A percentile compares a stretch with the other conserved stretches of the same genome.
Evolutionary conservation across 169 alveolate species (phyloP).

Genomic region (Babesia bovis): DNA sequence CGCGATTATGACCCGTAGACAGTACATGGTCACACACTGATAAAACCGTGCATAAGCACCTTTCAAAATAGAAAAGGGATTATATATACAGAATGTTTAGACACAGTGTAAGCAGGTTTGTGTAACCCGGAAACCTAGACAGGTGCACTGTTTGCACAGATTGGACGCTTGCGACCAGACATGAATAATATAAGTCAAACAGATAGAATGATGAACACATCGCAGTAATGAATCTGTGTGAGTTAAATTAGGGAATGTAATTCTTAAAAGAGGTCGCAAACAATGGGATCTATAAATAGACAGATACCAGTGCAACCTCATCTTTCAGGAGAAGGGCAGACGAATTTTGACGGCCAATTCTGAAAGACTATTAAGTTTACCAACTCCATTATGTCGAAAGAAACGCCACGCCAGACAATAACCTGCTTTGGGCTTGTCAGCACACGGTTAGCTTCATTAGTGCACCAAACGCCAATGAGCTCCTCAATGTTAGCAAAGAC

Average conservation of each 20-base stretch:
- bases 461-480: constrained; percentile 4
- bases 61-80: no score
- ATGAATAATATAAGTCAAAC: no score
- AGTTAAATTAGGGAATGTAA: no score
- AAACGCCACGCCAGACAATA: constrained; percentile 55
- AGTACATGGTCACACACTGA: constrained; percentile 1
- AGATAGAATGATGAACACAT: no score
- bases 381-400: constrained; percentile 37
- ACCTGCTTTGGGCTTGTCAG: constrained; percentile 6
- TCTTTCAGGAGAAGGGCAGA: constrained; percentile 18
- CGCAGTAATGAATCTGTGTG: no score
- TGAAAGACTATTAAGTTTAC: constrained; percentile 36
- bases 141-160: constrained; percentile 35
- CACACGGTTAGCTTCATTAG: constrained; percentile 7
- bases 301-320: not conserved
- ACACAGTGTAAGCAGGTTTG: no score
- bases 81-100: no score
- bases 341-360: constrained; percentile 55
- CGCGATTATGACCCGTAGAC: constrained; percentile 9
- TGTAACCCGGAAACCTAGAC: no score
- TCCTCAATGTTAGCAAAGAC: constrained; percentile 9
- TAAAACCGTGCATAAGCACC: not conserved
- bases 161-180: no score
- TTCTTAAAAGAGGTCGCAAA: not conserved
- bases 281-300: not conserved